A percentile compares a stretch with the other conserved stretches of the same genome.
Evolutionary conservation across 2,329 filamentous ascomycete genomes (phyloP).

Genomic region (Verruconis gallopava): DNA sequence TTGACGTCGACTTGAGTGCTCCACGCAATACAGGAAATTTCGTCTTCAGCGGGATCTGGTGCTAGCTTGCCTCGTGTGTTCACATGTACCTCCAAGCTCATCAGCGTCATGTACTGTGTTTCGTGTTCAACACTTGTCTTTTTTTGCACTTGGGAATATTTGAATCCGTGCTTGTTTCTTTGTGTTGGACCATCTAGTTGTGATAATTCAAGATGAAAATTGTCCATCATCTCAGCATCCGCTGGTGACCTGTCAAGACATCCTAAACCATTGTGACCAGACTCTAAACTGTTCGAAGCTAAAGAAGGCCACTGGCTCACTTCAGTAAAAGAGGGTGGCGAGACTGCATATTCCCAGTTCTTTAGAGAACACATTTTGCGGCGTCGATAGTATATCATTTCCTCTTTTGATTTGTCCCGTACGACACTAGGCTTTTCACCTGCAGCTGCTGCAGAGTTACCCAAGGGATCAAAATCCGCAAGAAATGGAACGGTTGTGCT

Average conservation of each 20-base stretch:
- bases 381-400: slow-evolving; percentile 38
- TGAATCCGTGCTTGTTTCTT: slow-evolving; percentile 67
- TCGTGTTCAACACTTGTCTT: slow-evolving; percentile 70
- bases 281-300: too few relatives aligned
- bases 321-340: slow-evolving; percentile 57
- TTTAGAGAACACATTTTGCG: slow-evolving; percentile 47
- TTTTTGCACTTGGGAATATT: slow-evolving; percentile 65
- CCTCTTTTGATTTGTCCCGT: slow-evolving; percentile 39
- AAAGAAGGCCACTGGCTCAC: slow-evolving; percentile 57
- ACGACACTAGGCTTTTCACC: slow-evolving; percentile 38
- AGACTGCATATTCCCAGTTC: slow-evolving; percentile 62
- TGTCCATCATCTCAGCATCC: slow-evolving; percentile 6
- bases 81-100: slow-evolving; percentile 88
- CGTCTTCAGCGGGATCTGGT: slow-evolving; percentile 83
- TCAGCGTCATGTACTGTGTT: slow-evolving; percentile 87
- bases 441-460: slow-evolving; percentile 41
- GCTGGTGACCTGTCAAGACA: not conserved
- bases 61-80: slow-evolving; percentile 71
- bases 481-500: slow-evolving; percentile 68
- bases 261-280: too few relatives aligned
- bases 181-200: slow-evolving; percentile 87
- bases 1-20: slow-evolving; percentile 65
- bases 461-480: slow-evolving; percentile 59
- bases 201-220: slow-evolving; percentile 41
- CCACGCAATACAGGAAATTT: slow-evolving; percentile 84